Evolutionary conservation across 768 basidiomycete genomes (phyloP), one percentile per base, ranked within the genome.

Genomic region (Lepiota venenata): DNA sequence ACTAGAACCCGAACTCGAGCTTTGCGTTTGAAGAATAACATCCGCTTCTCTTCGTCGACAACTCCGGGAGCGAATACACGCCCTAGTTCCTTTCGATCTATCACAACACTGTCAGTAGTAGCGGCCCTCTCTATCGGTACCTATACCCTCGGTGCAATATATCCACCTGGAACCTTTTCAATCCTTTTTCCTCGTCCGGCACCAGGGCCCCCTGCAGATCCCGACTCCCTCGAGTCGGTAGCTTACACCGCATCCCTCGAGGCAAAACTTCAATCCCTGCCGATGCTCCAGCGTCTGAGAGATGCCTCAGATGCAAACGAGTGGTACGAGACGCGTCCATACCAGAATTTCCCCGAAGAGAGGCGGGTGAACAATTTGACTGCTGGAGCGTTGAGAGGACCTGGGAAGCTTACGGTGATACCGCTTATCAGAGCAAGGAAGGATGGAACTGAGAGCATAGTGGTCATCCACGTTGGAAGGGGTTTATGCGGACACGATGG

Each of bases 401-500:
- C 94, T 0, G 91, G 91, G 2, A 88, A 83, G 66, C 78, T 99
- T 2, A 91, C 93, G 0, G 66, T 96, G 52, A 75, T 78, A 16
- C 93, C 94, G 2, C 64, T 98, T 2, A 81, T 92, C 10, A 80
- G 94, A 18, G 81, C 82, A 15, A 81, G 75, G 61, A 75, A 72
- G 52, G 93, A 97, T 70, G 91, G 93, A 65, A 76, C 75, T 10
- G 91, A 93, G 69, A 81, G 81, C 9, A 64, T 84, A 22, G 74
- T 83, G 4, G 73, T 97, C 56, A 52, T 94, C 1, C 96, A 98
- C 62, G 74, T 97, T 2, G 96, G 96, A 1, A 72, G 89, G 39
- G 89, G 86, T 2, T 58, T 98, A 48, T 98, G 96, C 64, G 95
- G 91, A 3, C 88, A 96, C 58, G 93, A 96, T 69, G 96, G 96